phyloP scores from a whole-genome alignment of 192 early-diverging fungal genomes.

The Chytriomyces sp. region DNA sequence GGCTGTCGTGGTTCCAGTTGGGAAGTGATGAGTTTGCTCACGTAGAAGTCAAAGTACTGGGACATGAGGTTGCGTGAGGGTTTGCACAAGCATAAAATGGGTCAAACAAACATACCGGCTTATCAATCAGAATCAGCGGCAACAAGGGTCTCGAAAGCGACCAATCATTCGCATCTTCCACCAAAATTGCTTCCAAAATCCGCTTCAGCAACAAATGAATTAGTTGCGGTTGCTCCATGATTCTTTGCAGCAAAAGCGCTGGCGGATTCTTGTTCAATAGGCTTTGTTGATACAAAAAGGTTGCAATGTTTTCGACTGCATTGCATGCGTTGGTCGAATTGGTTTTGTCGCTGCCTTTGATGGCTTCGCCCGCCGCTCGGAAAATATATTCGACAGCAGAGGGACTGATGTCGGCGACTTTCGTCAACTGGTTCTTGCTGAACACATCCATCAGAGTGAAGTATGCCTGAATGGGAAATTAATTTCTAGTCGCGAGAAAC shows the following conservation, averaged over 20 bases:
- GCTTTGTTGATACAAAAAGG: constrained; percentile 67
- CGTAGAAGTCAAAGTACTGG: constrained; percentile 60
- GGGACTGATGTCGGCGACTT: constrained; percentile 61
- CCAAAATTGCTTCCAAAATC: constrained; percentile 75
- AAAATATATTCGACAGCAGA: constrained; percentile 72
- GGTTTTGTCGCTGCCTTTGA: constrained; percentile 62
- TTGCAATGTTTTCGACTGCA: constrained; percentile 73
- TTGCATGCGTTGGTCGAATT: constrained; percentile 70
- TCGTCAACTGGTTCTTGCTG: constrained; percentile 67
- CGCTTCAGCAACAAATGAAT: constrained; percentile 67
- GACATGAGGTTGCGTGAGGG: neutral
- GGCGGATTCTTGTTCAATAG: constrained; percentile 11
- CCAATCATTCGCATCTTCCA: constrained; percentile 88
- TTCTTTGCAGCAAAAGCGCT: constrained; percentile 63
- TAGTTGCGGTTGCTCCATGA: constrained; percentile 64
- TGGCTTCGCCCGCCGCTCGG: constrained; percentile 73
- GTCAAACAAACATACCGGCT: constrained; percentile 48
- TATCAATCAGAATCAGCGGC: constrained; percentile 76
- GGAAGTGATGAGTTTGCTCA: constrained; percentile 54
- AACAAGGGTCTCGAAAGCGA: constrained; percentile 81
- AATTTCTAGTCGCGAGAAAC: neutral
- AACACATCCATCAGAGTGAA: constrained; percentile 75
- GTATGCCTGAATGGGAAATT: constrained; percentile 45
- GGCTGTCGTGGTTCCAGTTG: constrained; percentile 60
- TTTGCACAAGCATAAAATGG: neutral